Evolutionary conservation across 106 monocot genomes (phyloP), one percentile per base, ranked within the genome.

Genomic region (Apostasia shenzhenica): DNA sequence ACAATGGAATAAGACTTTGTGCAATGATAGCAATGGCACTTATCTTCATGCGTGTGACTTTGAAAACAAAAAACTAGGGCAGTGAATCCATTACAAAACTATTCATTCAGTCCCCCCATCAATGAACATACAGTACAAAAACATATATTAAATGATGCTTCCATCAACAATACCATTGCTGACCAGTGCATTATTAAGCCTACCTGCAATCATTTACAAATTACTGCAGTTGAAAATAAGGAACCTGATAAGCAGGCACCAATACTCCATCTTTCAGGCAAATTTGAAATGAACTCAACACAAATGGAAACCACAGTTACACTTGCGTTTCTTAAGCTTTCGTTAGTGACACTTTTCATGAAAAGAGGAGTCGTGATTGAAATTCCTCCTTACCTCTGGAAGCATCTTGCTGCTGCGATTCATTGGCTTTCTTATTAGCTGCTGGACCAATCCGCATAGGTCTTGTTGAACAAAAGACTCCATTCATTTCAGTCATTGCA

Each of bases 401-500:
- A 81, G 75, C 13, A 45, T 80, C 69, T 59, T 74, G 59, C 11
- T 88, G 87, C 8, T 72, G 57, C 62, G 58, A 6, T 45, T 59
- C 81, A 6, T 37, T n/a, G 59, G 41, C 71, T 54, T 91, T 87
- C 76, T 92, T 90, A n/a, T 52, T 82, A 6, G 85, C 67, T 38
- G 92, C 92, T 57, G 85, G 68, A 66, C 92, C 92, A 69, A 83
- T 76, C 6, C 92, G 85, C 87, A 92, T 92, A 26, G 85, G 76
- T 55, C 92, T 80, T 60, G 82, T 68, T 52, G 88, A 85, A 57
- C 88, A 88, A 40, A 72, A 81, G 59, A 81, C 53, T 46, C 92
- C 92, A 77, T 88, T 87, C 92, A 92, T 92, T 79, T 92, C 92
- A 57, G 76, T 85, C 87, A 92, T 85, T 2, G 92, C 92, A 69